Conservation (phyloP, 2,329 filamentous ascomycete genomes). For the Colletotrichum sp. region DNA sequence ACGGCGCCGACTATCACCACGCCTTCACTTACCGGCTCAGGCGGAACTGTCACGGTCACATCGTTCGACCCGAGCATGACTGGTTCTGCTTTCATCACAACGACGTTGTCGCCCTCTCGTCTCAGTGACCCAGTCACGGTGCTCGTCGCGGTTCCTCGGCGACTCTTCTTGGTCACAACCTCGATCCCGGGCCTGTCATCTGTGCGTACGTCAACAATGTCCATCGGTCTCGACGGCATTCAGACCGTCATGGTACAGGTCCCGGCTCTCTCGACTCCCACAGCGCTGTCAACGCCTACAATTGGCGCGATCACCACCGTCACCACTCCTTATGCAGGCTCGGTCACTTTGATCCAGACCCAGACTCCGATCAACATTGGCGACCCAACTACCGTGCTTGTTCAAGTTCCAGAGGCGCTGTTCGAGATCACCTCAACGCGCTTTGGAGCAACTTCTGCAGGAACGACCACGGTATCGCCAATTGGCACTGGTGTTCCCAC, state of each 20-base stretch:
- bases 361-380: background rate
- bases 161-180: background rate
- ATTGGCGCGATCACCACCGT: background rate
- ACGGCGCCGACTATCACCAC: background rate
- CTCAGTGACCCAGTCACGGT: background rate
- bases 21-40: background rate
- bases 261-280: background rate
- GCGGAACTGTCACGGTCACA: background rate
- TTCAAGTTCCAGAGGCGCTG: background rate
- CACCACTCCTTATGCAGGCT: background rate
- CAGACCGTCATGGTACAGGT: constrained; percentile 3
- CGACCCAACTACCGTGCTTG: constrained; percentile 1
- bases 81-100: background rate
- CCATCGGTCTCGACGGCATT: background rate
- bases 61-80: background rate
- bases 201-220: background rate
- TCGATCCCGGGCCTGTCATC: background rate
- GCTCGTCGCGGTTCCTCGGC: background rate
- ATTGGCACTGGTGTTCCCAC: background rate
- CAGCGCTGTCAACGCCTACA: background rate
- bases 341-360: background rate
- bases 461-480: background rate
- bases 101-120: background rate
- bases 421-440: background rate
- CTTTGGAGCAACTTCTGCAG: constrained; percentile 4